Evolutionary conservation across 805 yeast species (phyloP).

Genomic region (Starmerella davenportii): DNA sequence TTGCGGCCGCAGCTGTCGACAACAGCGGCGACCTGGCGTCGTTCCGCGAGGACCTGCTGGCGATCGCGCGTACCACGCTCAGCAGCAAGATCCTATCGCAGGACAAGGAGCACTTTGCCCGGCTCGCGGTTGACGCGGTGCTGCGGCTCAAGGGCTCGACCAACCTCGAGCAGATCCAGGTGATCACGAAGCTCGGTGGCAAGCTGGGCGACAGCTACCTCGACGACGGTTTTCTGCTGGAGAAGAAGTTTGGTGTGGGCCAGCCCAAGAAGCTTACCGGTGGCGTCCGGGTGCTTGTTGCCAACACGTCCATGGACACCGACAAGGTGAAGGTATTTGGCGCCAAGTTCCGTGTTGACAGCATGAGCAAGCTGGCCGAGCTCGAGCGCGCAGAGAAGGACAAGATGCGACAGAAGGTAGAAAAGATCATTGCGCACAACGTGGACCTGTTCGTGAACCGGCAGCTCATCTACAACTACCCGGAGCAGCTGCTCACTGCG

Average conservation of each 20-base stretch:
- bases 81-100: conserved; percentile 89
- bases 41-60: conserved; percentile 60
- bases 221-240: conserved; percentile 88
- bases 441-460: conserved; percentile 85
- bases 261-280: conserved; percentile 66
- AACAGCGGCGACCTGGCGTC: conserved; percentile 37
- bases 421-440: conserved; percentile 71
- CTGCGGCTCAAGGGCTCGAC: conserved; percentile 73
- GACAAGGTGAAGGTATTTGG: conserved; percentile 96
- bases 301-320: conserved; percentile 86
- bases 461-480: conserved; percentile 93
- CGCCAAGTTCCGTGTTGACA: conserved; percentile 90
- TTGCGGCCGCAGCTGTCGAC: conserved; percentile 61
- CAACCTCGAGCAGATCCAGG: conserved; percentile 78
- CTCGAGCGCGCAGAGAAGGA: conserved; percentile 84
- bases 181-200: conserved; percentile 87
- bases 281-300: conserved; percentile 74
- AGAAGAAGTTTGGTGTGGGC: conserved; percentile 81
- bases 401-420: conserved; percentile 81
- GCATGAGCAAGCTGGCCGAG: conserved; percentile 85
- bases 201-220: conserved; percentile 76
- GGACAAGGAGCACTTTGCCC: conserved; percentile 77
- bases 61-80: conserved; percentile 83
- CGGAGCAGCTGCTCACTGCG: conserved; percentile 86
- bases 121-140: conserved; percentile 86